Percentiles rank a stretch among this genome's conserved stretches.
Evolutionary conservation across 306 rosid genomes (phyloP).

Genomic region (Vigna unguiculata): DNA sequence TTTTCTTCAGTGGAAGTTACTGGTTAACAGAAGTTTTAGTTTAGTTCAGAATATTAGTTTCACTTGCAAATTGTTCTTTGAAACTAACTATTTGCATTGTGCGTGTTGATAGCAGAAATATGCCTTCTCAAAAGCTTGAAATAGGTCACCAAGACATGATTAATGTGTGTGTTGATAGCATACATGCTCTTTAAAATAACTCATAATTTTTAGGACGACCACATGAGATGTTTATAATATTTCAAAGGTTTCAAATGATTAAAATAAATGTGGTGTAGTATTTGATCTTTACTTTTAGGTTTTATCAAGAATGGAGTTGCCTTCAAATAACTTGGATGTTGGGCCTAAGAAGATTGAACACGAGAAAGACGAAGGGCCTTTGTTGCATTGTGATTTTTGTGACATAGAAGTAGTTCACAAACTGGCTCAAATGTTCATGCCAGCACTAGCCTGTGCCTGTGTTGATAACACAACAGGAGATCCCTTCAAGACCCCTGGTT

Average conservation of each 20-base stretch:
- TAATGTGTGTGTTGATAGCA: too few species aligned
- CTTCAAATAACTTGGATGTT: conserved; percentile 51
- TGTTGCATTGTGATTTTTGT: conserved; percentile 65
- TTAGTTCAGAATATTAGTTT: conserved; percentile 15
- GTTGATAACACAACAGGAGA: conserved; percentile 85
- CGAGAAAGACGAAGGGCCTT: conserved; percentile 61
- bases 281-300: conserved; percentile 47
- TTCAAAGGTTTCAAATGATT: too few species aligned
- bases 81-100: conserved; percentile 17
- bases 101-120: conserved; percentile 50
- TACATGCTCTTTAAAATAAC: too few species aligned
- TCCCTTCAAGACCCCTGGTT: conserved; percentile 65
- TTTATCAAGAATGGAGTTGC: conserved; percentile 53
- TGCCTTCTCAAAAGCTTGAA: conserved; percentile 84
- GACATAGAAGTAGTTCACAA: conserved; percentile 70
- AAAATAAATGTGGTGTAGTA: too few species aligned
- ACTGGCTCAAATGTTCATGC: conserved; percentile 75
- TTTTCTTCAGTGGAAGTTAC: conserved; percentile 11
- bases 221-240: too few species aligned
- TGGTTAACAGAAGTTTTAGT: not conserved
- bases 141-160: conserved; percentile 81
- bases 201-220: too few species aligned
- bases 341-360: conserved; percentile 64
- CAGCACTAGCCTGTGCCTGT: conserved; percentile 80
- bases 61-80: conserved; percentile 2